These are phyloP conservation scores for Kluyveromyces nonfermentans DNA, from an alignment of 805 yeast genomes.

Conservation along the genomic window DNA sequence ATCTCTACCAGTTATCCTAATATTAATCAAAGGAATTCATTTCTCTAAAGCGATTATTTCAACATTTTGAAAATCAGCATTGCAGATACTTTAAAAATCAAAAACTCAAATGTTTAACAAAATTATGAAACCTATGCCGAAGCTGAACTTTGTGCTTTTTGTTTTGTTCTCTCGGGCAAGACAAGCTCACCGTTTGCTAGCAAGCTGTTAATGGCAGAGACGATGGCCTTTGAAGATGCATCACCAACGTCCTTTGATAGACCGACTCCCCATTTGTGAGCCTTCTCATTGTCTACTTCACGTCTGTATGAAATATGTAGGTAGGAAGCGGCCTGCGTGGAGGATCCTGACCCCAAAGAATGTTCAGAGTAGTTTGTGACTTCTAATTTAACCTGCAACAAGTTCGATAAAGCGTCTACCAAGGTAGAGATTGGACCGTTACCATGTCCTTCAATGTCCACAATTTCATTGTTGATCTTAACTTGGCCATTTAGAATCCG, in stretches of 20 bases:
- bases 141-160: slow-evolving; percentile 16
- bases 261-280: slow-evolving; percentile 80
- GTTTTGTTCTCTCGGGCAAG: slow-evolving; percentile 20
- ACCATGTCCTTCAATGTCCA: slow-evolving; percentile 47
- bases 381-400: slow-evolving; percentile 45
- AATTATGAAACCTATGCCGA: slow-evolving; percentile 3
- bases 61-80: neutral
- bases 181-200: slow-evolving; percentile 24
- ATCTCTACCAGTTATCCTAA: neutral
- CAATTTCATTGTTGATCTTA: slow-evolving; percentile 26
- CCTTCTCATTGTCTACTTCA: slow-evolving; percentile 33
- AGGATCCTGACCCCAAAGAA: slow-evolving; percentile 61
- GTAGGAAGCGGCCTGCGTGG: slow-evolving; percentile 66
- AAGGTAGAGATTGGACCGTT: slow-evolving; percentile 75
- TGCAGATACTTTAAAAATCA: neutral
- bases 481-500: slow-evolving; percentile 37
- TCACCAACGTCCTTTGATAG: slow-evolving; percentile 82
- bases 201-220: slow-evolving; percentile 49
- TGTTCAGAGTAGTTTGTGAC: slow-evolving; percentile 65
- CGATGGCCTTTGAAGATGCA: slow-evolving; percentile 65
- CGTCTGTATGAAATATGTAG: slow-evolving; percentile 47
- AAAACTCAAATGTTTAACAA: too few species aligned
- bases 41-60: neutral
- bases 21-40: neutral
- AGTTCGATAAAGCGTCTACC: slow-evolving; percentile 49